A percentile compares a stretch with the other conserved stretches of the same genome.
These are phyloP conservation scores for Fusarium chuoi DNA, from an alignment of 2,329 filamentous ascomycete species.

Conservation along the genomic window DNA sequence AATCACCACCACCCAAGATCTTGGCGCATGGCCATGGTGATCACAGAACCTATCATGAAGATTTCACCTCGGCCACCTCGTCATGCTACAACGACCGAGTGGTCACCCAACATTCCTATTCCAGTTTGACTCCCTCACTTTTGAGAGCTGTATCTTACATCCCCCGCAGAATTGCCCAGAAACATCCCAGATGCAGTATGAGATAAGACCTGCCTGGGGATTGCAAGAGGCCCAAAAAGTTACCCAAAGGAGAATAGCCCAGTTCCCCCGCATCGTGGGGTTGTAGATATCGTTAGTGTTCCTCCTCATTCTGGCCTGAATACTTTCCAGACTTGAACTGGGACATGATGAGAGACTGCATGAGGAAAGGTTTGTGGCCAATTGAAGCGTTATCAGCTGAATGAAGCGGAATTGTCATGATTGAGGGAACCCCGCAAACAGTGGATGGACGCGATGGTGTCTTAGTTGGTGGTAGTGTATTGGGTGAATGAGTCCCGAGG, in stretches of 20 bases:
- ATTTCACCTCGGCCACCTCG: not conserved
- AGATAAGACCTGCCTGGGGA: constrained; percentile 10
- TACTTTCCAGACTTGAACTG: constrained; percentile 26
- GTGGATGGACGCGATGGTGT: not conserved
- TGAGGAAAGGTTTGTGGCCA: not conserved
- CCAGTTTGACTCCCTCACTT: not conserved
- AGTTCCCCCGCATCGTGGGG: constrained; percentile 16
- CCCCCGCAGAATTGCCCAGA: constrained; percentile 4
- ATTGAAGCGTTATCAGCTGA: not conserved
- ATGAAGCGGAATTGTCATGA: not conserved
- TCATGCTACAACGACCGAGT: not conserved
- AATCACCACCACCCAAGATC: not conserved
- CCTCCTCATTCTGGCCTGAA: constrained; percentile 16
- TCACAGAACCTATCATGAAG: not conserved
- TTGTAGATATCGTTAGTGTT: not conserved
- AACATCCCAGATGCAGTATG: constrained; percentile 25
- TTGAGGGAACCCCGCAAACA: constrained; percentile 6
- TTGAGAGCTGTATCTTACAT: not conserved
- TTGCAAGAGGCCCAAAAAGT: constrained; percentile 27
- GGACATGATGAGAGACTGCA: not conserved
- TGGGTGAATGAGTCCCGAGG: not conserved
- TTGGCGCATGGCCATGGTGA: constrained; percentile 7
- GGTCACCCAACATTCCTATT: constrained; percentile 20
- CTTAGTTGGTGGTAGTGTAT: not conserved
- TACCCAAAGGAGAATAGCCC: constrained; percentile 25